Evolutionary conservation across 164 flowering plant genomes (phyloP).

Genomic region (Amborella trichopoda): DNA sequence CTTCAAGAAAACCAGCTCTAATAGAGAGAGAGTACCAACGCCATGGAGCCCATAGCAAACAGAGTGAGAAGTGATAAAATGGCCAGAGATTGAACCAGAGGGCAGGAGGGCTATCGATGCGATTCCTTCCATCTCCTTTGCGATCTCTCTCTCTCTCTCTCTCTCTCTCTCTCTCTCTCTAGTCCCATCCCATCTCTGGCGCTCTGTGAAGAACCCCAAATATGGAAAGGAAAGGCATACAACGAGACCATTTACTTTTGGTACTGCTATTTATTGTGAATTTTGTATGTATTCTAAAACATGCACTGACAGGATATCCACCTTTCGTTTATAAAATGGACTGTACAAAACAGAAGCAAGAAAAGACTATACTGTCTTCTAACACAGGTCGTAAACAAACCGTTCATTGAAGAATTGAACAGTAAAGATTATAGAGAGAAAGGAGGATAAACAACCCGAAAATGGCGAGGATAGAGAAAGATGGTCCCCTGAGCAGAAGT

Average conservation of each 20-base stretch:
- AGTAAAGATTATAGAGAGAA: background rate
- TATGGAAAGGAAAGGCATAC: background rate
- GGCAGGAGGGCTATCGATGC: conserved; percentile 87
- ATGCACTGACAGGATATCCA: too few species aligned
- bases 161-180: background rate
- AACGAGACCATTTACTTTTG: background rate
- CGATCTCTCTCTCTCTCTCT: conserved; percentile 13
- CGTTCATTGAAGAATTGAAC: background rate
- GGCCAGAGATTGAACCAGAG: conserved; percentile 83
- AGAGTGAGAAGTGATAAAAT: conserved; percentile 78
- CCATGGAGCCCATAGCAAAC: conserved; percentile 90
- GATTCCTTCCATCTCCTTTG: conserved; percentile 68
- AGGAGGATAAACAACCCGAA: background rate
- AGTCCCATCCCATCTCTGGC: background rate
- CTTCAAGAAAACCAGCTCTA: too few species aligned
- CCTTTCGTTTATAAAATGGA: too few species aligned
- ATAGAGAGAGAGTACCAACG: conserved; percentile 36
- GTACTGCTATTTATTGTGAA: too few species aligned
- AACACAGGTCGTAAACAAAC: background rate
- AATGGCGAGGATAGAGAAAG: background rate
- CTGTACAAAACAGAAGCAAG: too few species aligned
- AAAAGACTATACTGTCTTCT: background rate
- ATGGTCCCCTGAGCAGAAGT: background rate
- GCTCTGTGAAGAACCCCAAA: background rate
- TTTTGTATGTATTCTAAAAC: too few species aligned